phyloP scores from a whole-genome alignment of 306 rosid genomes.

The Mucuna pruriens region DNA sequence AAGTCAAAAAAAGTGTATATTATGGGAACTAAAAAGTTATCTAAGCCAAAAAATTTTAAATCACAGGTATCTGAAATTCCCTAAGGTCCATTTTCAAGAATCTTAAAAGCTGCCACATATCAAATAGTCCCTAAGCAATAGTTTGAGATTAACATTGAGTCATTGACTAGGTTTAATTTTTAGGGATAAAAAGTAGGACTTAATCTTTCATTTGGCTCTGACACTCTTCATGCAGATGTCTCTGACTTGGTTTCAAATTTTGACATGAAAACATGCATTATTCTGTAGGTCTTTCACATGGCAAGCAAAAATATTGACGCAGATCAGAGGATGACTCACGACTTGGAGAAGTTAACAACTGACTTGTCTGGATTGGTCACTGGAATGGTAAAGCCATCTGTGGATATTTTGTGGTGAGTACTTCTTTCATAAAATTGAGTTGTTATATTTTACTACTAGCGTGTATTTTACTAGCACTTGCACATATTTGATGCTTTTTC shows the following conservation, averaged over 20 bases:
- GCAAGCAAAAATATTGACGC: constrained; percentile 82
- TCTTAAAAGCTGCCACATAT: constrained; percentile 17
- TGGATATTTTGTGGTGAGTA: constrained; percentile 94
- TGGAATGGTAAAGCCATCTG: constrained; percentile 96
- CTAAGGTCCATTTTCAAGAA: constrained; percentile 2
- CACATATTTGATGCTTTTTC: constrained; percentile 20
- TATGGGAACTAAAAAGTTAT: not conserved
- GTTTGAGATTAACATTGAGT: not conserved
- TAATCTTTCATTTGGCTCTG: constrained; percentile 32
- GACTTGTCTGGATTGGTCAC: constrained; percentile 96
- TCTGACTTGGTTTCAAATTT: constrained; percentile 34
- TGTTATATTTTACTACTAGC: constrained; percentile 7
- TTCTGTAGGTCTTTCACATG: constrained; percentile 89
- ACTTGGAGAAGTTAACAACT: constrained; percentile 84
- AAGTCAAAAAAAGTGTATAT: not conserved
- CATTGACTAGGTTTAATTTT: constrained; percentile 22
- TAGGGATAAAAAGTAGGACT: not conserved
- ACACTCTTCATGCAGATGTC: constrained; percentile 33
- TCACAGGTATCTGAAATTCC: not conserved
- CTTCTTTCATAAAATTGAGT: constrained; percentile 18
- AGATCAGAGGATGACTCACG: constrained; percentile 96
- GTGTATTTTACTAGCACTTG: constrained; percentile 21
- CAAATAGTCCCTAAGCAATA: not conserved
- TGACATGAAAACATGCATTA: constrained; percentile 44
- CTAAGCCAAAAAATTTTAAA: not conserved